Evolutionary conservation across 495 filamentous ascomycete genomes (phyloP).

Genomic region (Daldinia bambusicola): DNA sequence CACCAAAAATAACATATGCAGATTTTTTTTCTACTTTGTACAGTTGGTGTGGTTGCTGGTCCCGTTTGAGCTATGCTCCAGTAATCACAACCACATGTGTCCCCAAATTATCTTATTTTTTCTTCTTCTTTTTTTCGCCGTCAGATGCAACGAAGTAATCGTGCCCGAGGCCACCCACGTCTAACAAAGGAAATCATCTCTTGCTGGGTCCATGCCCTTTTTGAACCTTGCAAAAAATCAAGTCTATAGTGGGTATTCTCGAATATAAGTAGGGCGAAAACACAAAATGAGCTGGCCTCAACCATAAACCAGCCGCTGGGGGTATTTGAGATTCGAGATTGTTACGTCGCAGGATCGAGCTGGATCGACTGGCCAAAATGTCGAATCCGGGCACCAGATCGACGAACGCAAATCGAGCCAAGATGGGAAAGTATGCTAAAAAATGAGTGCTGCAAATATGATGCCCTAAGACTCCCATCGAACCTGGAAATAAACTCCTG

Average conservation of each 20-base stretch:
- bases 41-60: constrained; percentile 25
- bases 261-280: constrained; percentile 49
- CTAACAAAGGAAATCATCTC: constrained; percentile 50
- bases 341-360: constrained; percentile 43
- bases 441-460: constrained; percentile 39
- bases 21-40: constrained; percentile 42
- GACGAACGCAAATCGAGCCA: constrained; percentile 45
- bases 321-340: constrained; percentile 51
- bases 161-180: constrained; percentile 31
- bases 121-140: constrained; percentile 34
- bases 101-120: constrained; percentile 28
- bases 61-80: constrained; percentile 19
- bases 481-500: constrained; percentile 40
- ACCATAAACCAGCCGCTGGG: constrained; percentile 43
- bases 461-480: constrained; percentile 45
- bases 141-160: constrained; percentile 29
- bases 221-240: constrained; percentile 45
- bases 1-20: constrained; percentile 34
- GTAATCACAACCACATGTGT: constrained; percentile 17
- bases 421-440: constrained; percentile 45
- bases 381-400: constrained; percentile 44
- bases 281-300: constrained; percentile 39
- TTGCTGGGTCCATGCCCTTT: constrained; percentile 43
- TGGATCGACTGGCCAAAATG: constrained; percentile 43
- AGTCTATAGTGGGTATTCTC: constrained; percentile 58